Evolutionary conservation across 2,329 filamentous ascomycete genomes (phyloP), one percentile per base, ranked within the genome.

Genomic region (Aspergillus costaricaensis): DNA sequence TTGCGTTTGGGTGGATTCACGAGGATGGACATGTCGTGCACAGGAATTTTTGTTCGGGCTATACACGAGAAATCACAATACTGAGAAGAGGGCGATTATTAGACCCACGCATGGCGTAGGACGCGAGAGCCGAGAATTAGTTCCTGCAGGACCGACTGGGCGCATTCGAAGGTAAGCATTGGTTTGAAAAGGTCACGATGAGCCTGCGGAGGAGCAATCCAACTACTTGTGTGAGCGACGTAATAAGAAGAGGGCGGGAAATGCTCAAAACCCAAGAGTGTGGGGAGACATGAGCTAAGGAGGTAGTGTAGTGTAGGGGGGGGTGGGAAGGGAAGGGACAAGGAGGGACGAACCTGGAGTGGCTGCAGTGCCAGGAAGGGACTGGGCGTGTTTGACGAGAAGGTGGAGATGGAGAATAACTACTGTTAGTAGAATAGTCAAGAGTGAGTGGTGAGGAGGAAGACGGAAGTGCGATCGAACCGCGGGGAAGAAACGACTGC

Each of bases 1-100:
- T 74, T 73, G 62, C 73, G 72, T 60, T 76, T 76, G 23, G 65
- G 62, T 25, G 71, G 71, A 41, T 70, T 69, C 52, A 68, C 69
- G 39, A 75, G 63, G 44, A 73, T 65, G 39, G 74, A 74, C 74
- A 75, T 71, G 27, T 36, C 68, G 60, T 48, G 25, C 32, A 36
- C 32, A 36, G 12, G 32, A 12, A 30, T 36, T 36, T 36, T 36
- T 36, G 12, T 36, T 36, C 32, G 36, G 21, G 19, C 23, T 51
- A 15, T 41, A 53, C 47, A 47, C 32, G 38, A 51, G 30, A 38
- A 51, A 55, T 60, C 63, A 67, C 64, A 53, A 53, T 65, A 60
- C 60, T 61, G 41, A 48, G 57, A 12, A 39, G 44, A 10, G 7
- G 30, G 19, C 12, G 47, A 49, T 50, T 27, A 48, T 39, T 44